phyloP scores from a whole-genome alignment of 495 filamentous ascomycete genomes.

The Xylaria acuta region DNA sequence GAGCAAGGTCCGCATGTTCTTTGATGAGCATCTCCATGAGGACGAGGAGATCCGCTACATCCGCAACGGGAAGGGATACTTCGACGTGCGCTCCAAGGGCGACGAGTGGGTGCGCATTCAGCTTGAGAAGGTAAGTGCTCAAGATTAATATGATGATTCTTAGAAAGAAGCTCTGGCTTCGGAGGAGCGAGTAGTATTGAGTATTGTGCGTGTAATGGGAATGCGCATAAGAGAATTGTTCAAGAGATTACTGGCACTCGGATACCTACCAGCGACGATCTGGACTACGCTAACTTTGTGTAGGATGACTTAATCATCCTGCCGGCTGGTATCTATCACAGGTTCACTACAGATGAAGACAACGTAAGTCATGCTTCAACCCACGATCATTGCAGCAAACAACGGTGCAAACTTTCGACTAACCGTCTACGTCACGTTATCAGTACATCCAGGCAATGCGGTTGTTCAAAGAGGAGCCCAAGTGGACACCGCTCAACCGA shows the following conservation, averaged over 20 bases:
- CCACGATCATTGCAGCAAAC: background rate
- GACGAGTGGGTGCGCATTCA: constrained; percentile 86
- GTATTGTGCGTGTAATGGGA: background rate
- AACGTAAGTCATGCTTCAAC: constrained; percentile 68
- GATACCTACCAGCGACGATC: background rate
- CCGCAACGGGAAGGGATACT: constrained; percentile 86
- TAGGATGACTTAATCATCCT: constrained; percentile 76
- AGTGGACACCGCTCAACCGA: constrained; percentile 95
- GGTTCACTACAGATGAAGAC: constrained; percentile 90
- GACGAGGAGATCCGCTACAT: constrained; percentile 99
- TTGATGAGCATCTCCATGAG: constrained; percentile 94
- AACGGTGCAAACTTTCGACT: background rate
- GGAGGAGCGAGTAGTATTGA: background rate
- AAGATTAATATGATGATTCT: background rate
- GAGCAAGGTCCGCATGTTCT: constrained; percentile 90
- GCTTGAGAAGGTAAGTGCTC: constrained; percentile 67
- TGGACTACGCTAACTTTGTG: background rate
- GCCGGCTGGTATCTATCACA: constrained; percentile 95
- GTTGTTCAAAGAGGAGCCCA: constrained; percentile 97
- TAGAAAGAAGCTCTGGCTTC: background rate
- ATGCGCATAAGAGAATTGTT: background rate
- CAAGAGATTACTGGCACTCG: background rate
- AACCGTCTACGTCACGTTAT: constrained; percentile 11
- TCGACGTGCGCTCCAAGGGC: constrained; percentile 79
- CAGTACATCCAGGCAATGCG: constrained; percentile 97